Evolutionary conservation across 495 filamentous ascomycete genomes (phyloP).

Genomic region (Parathielavia appendiculata): DNA sequence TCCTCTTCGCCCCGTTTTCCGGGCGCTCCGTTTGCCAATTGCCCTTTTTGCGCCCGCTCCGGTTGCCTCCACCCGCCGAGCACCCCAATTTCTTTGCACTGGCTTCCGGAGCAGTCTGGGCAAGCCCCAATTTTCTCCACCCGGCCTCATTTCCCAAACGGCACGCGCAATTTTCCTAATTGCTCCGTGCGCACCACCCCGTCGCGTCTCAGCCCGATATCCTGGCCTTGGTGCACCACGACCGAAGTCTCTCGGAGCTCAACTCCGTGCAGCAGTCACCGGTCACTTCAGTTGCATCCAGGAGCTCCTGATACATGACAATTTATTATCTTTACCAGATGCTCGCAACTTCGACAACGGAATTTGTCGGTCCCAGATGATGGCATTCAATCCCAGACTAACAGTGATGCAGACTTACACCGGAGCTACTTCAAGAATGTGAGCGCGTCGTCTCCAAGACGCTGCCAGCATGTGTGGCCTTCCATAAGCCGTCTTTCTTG

Average conservation of each 20-base stretch:
- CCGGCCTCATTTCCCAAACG: constrained; percentile 32
- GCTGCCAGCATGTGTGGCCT: constrained; percentile 48
- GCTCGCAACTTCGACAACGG: too few species aligned
- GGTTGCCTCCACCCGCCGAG: constrained; percentile 24
- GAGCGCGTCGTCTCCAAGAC: constrained; percentile 48
- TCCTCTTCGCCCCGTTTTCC: constrained; percentile 5
- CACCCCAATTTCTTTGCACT: constrained; percentile 22
- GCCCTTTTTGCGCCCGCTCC: constrained; percentile 17
- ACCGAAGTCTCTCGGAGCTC: constrained; percentile 19
- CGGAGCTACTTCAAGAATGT: constrained; percentile 46
- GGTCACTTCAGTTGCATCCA: background rate
- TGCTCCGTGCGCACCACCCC: constrained; percentile 28
- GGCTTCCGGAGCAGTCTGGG: constrained; percentile 25
- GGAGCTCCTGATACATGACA: too few species aligned
- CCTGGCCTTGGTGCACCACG: constrained; percentile 18
- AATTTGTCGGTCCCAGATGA: background rate
- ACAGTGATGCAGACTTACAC: constrained; percentile 38
- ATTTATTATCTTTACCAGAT: too few species aligned
- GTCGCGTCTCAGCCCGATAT: constrained; percentile 27
- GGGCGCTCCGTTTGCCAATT: constrained; percentile 9
- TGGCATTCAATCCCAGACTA: constrained; percentile 6
- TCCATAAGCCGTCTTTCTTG: constrained; percentile 49
- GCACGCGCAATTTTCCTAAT: constrained; percentile 23
- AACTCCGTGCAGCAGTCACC: background rate
- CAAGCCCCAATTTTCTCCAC: constrained; percentile 32